Evolutionary conservation across 768 basidiomycete species (phyloP).

Genomic region (Podaxis sp.): DNA sequence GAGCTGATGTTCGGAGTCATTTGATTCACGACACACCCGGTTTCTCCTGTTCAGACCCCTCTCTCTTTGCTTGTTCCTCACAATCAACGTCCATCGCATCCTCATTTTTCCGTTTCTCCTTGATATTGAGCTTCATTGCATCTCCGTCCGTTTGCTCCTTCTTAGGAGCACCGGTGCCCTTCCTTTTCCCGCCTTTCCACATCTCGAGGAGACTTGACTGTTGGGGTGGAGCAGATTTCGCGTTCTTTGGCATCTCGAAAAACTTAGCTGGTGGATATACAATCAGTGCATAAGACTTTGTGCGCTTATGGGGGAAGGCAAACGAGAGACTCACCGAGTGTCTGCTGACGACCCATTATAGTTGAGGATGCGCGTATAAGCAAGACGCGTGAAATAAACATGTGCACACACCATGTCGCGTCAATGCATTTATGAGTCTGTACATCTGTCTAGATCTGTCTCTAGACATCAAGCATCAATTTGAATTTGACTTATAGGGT

Average conservation of each 20-base stretch:
- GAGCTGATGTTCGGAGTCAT: not conserved
- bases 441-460: not conserved
- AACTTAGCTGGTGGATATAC: slow-evolving; percentile 53
- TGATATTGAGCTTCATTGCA: slow-evolving; percentile 14
- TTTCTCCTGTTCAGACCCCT: not conserved
- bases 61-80: slow-evolving; percentile 21
- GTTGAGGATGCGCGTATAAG: slow-evolving; percentile 21
- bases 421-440: slow-evolving; percentile 5
- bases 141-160: slow-evolving; percentile 18
- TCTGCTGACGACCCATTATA: slow-evolving; percentile 69
- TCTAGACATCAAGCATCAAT: not conserved
- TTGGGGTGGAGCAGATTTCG: slow-evolving; percentile 65
- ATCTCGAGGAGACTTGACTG: slow-evolving; percentile 77
- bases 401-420: slow-evolving; percentile 41
- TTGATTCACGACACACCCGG: not conserved
- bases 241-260: slow-evolving; percentile 65
- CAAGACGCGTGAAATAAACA: slow-evolving; percentile 40
- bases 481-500: not conserved
- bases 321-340: slow-evolving; percentile 44
- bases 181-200: slow-evolving; percentile 52
- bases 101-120: slow-evolving; percentile 18
- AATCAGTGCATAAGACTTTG: slow-evolving; percentile 1
- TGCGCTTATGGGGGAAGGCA: not conserved
- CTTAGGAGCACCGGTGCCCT: slow-evolving; percentile 16
- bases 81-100: slow-evolving; percentile 26